Evolutionary conservation across 1,284 basidiomycete genomes (phyloP), one percentile per base, ranked within the genome.

Genomic region (Crepidotus sp.): DNA sequence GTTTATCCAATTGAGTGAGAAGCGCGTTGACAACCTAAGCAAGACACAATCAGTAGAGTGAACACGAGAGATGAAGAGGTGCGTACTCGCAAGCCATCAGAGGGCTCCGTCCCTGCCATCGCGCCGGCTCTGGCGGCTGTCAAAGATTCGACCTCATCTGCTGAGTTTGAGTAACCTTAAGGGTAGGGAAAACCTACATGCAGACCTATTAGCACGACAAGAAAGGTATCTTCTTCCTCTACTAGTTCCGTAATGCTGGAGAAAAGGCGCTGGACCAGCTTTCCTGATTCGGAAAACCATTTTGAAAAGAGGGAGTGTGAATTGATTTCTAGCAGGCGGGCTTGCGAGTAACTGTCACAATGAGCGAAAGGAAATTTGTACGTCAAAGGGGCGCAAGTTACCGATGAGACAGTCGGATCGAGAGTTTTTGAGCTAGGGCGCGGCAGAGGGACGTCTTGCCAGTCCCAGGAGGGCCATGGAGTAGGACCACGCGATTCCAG

Each of bases 271-370:
- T 98, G 94, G 0, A 99, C 96, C 11, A 99, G 80, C 65, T 99
- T 99, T 21, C 96, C 96, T 0, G 91, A 95, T 60, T 99, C 96
- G 1, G 92, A 96, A 66, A 98, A 99, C 93, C 93, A 96, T 53
- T 91, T 86, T 6, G 89, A 93, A 61, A 97, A 96, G 5, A 96
- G 71, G 0, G 92, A 96, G 65, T 97, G 93, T 0, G 93, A 93
- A 59, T 98, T 98, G 62, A 99, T 97, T 62, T 99, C 96, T 36
- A 99, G 77, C 3, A 99, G 69, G 45, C 88, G 83, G 21, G 90
- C 80, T 60, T 86, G 74, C 0, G 83, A 70, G 60, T 96, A 98
- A 40, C 91, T 93, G 27, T 31, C 25, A 36, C 19, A 33, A 29
- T n/a, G 18, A 15, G n/a, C 11, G 7, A 15, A 9, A 30, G 21